Percentiles rank a stretch among this genome's conserved stretches.
These are phyloP conservation scores for Alloascoidea hylecoeti DNA, from an alignment of 805 yeast genomes.

Conservation along the genomic window DNA sequence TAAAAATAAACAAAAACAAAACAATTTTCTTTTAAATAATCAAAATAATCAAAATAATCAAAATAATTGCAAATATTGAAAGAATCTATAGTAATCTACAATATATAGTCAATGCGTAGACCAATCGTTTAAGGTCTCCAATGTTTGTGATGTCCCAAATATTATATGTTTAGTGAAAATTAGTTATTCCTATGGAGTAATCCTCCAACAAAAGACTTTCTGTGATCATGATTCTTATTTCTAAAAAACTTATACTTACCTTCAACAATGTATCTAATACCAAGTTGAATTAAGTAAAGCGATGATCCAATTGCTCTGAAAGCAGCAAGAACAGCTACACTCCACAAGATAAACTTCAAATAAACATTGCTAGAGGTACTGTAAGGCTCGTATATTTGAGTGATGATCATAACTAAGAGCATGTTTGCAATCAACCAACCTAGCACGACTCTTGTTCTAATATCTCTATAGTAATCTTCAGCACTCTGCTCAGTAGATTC, in stretches of 20 bases:
- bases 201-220: too few species aligned
- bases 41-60: too few species aligned
- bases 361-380: conserved; percentile 59
- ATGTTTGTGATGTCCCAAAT: too few species aligned
- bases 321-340: conserved; percentile 74
- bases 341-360: conserved; percentile 77
- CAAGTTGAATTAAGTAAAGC: conserved; percentile 40
- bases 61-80: too few species aligned
- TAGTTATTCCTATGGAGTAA: too few species aligned
- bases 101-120: too few species aligned
- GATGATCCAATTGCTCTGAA: conserved; percentile 77
- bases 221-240: too few species aligned
- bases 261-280: conserved; percentile 13
- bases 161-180: too few species aligned
- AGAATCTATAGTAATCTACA: too few species aligned
- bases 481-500: conserved; percentile 21
- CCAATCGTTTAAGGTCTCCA: too few species aligned
- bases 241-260: neutral
- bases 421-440: conserved; percentile 83
- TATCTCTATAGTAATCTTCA: conserved; percentile 88
- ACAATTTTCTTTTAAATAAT: too few species aligned
- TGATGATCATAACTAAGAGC: conserved; percentile 72
- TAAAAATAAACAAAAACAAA: too few species aligned
- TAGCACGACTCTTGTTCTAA: conserved; percentile 90
- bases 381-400: conserved; percentile 65